Base-by-base conservation (phyloP, 1,139 yeast genomes). In the Blastobotrys raffinosifermentans region DNA sequence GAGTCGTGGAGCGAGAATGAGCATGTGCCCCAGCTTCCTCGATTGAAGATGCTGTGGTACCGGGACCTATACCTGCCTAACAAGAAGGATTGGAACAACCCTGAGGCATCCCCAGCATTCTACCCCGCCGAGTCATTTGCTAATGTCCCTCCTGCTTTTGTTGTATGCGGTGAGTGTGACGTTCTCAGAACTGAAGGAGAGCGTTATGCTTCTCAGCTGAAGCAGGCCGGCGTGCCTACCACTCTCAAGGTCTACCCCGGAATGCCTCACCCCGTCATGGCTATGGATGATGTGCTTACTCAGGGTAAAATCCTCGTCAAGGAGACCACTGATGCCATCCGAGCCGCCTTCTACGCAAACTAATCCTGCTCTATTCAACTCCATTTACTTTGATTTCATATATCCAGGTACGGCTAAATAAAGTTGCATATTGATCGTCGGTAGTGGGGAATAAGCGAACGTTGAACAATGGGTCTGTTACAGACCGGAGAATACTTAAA, bases 1-100 rank as follows among this genome's bases (percentile, higher is more conserved):
- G 44, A 45, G 10, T 67, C 73, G 0, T 69, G 71, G 70, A 56
- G 55, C 31, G 70, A 68, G 40, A 62, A 62, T 40, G 66, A 66
- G 44, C 55, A 56, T 44, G 66, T 72, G 16, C 64, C 73, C 3
- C 74, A 70, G 45, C 56, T 70, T 29, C 73, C 75, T 1, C 70
- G 72, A 11, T 66, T 59, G 32, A 70, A 70, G 51, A 70, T 70
- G 74, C 44, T 67, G 33, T 71, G 75, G 74, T 70, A 69, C 45
- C 52, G 73, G 43, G 52, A 61, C 19, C 48, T 64, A n/a, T 71
- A 71, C 41, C 57, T 70, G 35, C 73, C 72, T 14, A 56, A 65
- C 31, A 60, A 58, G 16, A 54, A 53, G 2, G 58, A 60, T 25
- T 53, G 57, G 41, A 49, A 51, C 17, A 58, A 64, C 37, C 74